Evolutionary conservation across 495 filamentous ascomycete species (phyloP).

Genomic region (Tuber microsphaerosporum): DNA sequence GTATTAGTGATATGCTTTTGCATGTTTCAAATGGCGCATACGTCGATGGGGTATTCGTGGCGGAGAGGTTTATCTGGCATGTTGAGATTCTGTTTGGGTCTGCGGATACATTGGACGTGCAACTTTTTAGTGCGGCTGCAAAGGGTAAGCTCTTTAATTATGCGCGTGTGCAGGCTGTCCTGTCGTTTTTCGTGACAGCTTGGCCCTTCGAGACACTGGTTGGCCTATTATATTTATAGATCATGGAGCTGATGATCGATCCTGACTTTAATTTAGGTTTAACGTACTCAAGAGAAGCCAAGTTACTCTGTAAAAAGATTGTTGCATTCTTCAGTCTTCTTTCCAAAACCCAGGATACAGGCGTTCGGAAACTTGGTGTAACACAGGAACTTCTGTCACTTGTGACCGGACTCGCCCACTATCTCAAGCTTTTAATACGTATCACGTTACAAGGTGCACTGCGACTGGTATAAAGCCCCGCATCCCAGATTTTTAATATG

Average conservation of each 20-base stretch:
- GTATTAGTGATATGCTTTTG: constrained; percentile 98
- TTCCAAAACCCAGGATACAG: constrained; percentile 86
- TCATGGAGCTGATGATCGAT: constrained; percentile 32
- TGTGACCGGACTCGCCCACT: constrained; percentile 94
- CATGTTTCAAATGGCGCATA: constrained; percentile 98
- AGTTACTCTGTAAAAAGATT: constrained; percentile 98
- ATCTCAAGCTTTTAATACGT: constrained; percentile 93
- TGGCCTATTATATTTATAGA: constrained; percentile 21
- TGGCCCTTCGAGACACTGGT: neutral
- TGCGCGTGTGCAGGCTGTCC: constrained; percentile 3
- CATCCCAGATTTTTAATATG: constrained; percentile 34
- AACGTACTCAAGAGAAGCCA: constrained; percentile 87
- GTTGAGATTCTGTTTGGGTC: constrained; percentile 88
- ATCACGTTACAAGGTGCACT: constrained; percentile 92
- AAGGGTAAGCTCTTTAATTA: constrained; percentile 55
- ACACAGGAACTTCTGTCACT: constrained; percentile 93
- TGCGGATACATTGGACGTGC: constrained; percentile 71
- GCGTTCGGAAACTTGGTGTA: constrained; percentile 79
- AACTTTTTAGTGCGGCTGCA: constrained; percentile 60
- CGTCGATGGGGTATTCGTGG: constrained; percentile 86
- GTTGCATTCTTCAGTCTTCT: constrained; percentile 94
- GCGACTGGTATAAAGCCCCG: constrained; percentile 51
- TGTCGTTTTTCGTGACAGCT: neutral
- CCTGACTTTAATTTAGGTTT: constrained; percentile 54
- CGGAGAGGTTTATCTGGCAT: constrained; percentile 94